A percentile compares a stretch with the other conserved stretches of the same genome.
Evolutionary conservation across 2,329 filamentous ascomycete genomes (phyloP).

Genomic region (Colletotrichum gigasporum): DNA sequence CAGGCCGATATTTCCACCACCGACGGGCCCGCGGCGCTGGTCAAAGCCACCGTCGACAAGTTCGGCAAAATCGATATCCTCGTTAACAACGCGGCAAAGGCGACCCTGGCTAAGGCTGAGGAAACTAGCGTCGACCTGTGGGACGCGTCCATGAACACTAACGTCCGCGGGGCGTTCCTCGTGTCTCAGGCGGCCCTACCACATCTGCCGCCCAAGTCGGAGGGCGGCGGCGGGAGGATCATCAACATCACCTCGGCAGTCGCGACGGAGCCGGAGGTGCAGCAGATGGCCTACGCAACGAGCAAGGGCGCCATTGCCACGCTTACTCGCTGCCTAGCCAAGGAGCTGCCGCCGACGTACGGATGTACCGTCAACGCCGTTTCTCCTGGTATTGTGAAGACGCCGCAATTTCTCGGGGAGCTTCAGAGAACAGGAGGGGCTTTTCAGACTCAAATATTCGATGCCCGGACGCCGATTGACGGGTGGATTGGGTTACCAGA

Average conservation of each 20-base stretch:
- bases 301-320: slow-evolving; percentile 60
- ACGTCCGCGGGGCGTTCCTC: slow-evolving; percentile 52
- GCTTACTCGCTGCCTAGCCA: slow-evolving; percentile 54
- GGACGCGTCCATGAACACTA: slow-evolving; percentile 51
- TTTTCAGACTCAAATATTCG: slow-evolving; percentile 44
- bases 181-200: slow-evolving; percentile 48
- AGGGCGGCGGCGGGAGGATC: slow-evolving; percentile 44
- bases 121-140: slow-evolving; percentile 49
- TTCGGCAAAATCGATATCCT: slow-evolving; percentile 51
- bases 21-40: slow-evolving; percentile 45
- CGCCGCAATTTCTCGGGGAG: slow-evolving; percentile 49
- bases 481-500: slow-evolving; percentile 51
- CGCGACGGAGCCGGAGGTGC: slow-evolving; percentile 43
- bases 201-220: slow-evolving; percentile 42
- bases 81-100: slow-evolving; percentile 46
- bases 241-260: slow-evolving; percentile 53
- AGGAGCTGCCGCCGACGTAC: slow-evolving; percentile 55
- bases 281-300: slow-evolving; percentile 58
- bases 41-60: slow-evolving; percentile 44
- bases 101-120: slow-evolving; percentile 47
- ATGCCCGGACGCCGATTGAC: slow-evolving; percentile 53
- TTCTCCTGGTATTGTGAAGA: slow-evolving; percentile 52
- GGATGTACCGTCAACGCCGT: slow-evolving; percentile 57
- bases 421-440: slow-evolving; percentile 45
- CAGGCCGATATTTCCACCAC: slow-evolving; percentile 52